Evolutionary conservation across 2,329 filamentous ascomycete genomes (phyloP).

Genomic region (Claviceps africana): DNA sequence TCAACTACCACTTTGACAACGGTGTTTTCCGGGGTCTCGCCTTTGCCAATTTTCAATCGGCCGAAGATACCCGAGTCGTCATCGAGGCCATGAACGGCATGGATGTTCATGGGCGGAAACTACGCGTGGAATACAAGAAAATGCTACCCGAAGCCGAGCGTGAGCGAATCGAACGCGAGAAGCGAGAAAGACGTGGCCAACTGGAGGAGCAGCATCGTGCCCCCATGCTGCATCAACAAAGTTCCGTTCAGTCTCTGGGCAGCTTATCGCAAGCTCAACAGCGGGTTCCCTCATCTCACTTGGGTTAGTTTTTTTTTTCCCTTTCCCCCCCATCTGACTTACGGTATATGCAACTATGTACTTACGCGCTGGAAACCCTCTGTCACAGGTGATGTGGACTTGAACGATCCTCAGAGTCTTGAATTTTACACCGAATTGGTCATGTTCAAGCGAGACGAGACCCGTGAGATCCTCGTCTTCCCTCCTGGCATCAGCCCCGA

Average conservation of each 20-base stretch:
- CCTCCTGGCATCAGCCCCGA: conserved; percentile 65
- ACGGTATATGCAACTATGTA: not conserved
- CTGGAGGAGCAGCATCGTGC: conserved; percentile 90
- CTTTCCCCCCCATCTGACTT: not conserved
- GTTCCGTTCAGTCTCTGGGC: conserved; percentile 69
- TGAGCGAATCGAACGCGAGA: conserved; percentile 92
- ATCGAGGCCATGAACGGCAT: conserved; percentile 93
- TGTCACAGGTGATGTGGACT: conserved; percentile 52
- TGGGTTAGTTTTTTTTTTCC: conserved; percentile 21
- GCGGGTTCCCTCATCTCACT: conserved; percentile 25
- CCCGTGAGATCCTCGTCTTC: conserved; percentile 72
- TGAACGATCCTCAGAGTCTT: conserved; percentile 81
- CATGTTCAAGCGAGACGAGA: conserved; percentile 70
- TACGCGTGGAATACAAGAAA: conserved; percentile 98
- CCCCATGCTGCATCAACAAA: conserved; percentile 65
- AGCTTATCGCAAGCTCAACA: conserved; percentile 50
- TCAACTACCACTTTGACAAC: conserved; percentile 99
- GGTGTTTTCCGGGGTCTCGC: conserved; percentile 91
- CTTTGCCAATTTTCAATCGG: conserved; percentile 95
- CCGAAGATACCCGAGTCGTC: conserved; percentile 82
- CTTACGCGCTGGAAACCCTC: not conserved
- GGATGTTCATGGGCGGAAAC: conserved; percentile 84
- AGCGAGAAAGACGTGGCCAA: conserved; percentile 88
- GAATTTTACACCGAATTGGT: conserved; percentile 83
- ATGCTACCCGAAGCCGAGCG: conserved; percentile 93